phyloP scores from a whole-genome alignment of 2,329 filamentous ascomycete genomes.

The Mycosphaerella sp. region DNA sequence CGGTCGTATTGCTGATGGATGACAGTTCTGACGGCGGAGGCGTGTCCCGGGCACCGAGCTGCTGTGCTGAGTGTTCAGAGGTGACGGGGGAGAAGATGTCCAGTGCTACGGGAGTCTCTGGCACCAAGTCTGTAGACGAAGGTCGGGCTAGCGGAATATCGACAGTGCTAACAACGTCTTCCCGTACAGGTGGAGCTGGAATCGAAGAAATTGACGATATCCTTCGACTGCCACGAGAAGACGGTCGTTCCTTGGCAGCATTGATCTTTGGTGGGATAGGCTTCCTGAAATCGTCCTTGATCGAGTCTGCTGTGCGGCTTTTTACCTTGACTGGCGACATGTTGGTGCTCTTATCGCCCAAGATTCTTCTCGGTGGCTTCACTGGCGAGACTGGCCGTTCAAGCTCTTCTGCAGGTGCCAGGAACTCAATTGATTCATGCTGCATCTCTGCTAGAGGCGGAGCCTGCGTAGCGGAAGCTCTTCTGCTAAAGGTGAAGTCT shows the following conservation, averaged over 20 bases:
- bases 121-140: constrained; percentile 11
- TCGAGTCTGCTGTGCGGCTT: constrained; percentile 17
- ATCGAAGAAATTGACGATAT: constrained; percentile 21
- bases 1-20: constrained; percentile 30
- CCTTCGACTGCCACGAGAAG: constrained; percentile 23
- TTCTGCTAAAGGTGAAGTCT: constrained; percentile 45
- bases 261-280: constrained; percentile 11
- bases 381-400: constrained; percentile 6
- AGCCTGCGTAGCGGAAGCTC: constrained; percentile 19
- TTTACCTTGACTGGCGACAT: constrained; percentile 32
- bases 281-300: constrained; percentile 22
- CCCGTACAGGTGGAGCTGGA: constrained; percentile 18
- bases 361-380: constrained; percentile 30
- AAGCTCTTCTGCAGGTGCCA: constrained; percentile 3
- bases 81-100: constrained; percentile 42
- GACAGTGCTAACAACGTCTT: constrained; percentile 20
- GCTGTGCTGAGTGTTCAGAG: constrained; percentile 36
- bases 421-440: constrained; percentile 24
- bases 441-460: constrained; percentile 6
- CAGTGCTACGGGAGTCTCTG: constrained; percentile 29
- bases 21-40: constrained; percentile 40
- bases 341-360: constrained; percentile 40
- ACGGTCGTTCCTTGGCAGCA: constrained; percentile 24
- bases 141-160: constrained; percentile 22
- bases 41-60: constrained; percentile 32